Conservation (phyloP, 1,139 yeast genomes). For the Suhomyces bolitotheri region DNA sequence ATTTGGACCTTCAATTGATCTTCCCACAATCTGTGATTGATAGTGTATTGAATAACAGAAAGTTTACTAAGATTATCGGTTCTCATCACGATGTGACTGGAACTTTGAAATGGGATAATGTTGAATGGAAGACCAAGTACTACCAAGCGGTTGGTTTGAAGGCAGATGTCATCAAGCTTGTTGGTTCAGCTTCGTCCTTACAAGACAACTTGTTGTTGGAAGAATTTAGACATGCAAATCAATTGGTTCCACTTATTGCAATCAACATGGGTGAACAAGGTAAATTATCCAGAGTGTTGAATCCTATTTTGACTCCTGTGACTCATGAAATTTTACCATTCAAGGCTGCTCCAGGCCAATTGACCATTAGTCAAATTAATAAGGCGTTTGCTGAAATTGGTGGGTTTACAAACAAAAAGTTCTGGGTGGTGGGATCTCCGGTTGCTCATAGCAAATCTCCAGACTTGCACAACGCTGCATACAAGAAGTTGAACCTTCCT, state of each 20-base stretch:
- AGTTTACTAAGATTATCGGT: slow-evolving; percentile 72
- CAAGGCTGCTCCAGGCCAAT: slow-evolving; percentile 78
- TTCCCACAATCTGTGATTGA: slow-evolving; percentile 34
- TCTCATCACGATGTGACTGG: slow-evolving; percentile 78
- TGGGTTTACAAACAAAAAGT: slow-evolving; percentile 54
- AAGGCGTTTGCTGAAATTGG: slow-evolving; percentile 62
- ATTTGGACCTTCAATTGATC: slow-evolving; percentile 54
- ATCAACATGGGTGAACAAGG: slow-evolving; percentile 81
- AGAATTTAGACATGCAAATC: slow-evolving; percentile 56
- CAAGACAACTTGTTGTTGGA: slow-evolving; percentile 74
- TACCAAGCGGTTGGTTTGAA: slow-evolving; percentile 64
- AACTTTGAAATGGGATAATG: slow-evolving; percentile 59
- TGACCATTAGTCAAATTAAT: slow-evolving; percentile 63
- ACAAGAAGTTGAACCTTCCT: slow-evolving; percentile 73
- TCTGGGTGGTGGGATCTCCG: slow-evolving; percentile 82
- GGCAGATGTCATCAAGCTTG: slow-evolving; percentile 79
- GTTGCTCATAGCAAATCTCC: slow-evolving; percentile 89
- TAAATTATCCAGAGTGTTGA: slow-evolving; percentile 75
- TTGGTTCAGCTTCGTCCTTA: slow-evolving; percentile 67
- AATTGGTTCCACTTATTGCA: slow-evolving; percentile 69
- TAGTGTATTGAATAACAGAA: slow-evolving; percentile 39
- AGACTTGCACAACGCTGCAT: slow-evolving; percentile 75
- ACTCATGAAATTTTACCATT: slow-evolving; percentile 65
- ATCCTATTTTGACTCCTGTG: slow-evolving; percentile 77
- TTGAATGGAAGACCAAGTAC: slow-evolving; percentile 75